Base-by-base conservation (phyloP, 140 eudicot genomes). In the Artemisia princeps region DNA sequence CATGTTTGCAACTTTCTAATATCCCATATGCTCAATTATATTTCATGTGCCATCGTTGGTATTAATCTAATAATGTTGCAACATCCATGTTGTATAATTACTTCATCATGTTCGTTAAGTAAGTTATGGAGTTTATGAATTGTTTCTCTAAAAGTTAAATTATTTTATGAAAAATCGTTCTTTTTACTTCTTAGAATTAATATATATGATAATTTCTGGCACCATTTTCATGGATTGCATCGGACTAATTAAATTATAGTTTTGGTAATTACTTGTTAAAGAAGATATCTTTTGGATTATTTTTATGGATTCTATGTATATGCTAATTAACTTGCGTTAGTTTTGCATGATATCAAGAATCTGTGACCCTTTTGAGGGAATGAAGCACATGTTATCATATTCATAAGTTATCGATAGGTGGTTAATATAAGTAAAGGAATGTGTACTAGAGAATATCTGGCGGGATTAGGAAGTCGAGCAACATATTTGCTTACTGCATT, bases 51-150 rank as follows among this genome's bases (percentile, higher is more conserved):
- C 37, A 4, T 0, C 37, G 37, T 30, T 3, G 0, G 37, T 30
- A 0, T 30, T 30, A 30, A 30, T 30, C 37, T 30, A 30, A 7
- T 6, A 6, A 33, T 33, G 9, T 33, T 33, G 42, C 6, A 33
- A 33, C 8, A 33, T 33, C 9, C 42, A 22, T 30, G 10, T 10
- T 61, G 15, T 2, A 11, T 59, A 49, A 20, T 59, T 9, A 48
- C 10, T 44, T 24, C n/a, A n/a, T 15, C 51, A 67, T 28, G 30
- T 50, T 67, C 16, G 1, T 33, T 33, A 5, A 44, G 26, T 30
- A 60, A 65, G 60, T 51, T 55, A 7, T 44, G 10, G 46, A 10
- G 20, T 58, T 46, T 69, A 44, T 56, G 67, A 23, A 70, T 11
- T 70, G 28, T 26, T 46, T 33, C 2, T 48, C 6, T 22, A 30